Percentiles rank a stretch among this genome's conserved stretches.
phyloP scores from a whole-genome alignment of 441 rosid species.

The Syzygium syzygioides region DNA sequence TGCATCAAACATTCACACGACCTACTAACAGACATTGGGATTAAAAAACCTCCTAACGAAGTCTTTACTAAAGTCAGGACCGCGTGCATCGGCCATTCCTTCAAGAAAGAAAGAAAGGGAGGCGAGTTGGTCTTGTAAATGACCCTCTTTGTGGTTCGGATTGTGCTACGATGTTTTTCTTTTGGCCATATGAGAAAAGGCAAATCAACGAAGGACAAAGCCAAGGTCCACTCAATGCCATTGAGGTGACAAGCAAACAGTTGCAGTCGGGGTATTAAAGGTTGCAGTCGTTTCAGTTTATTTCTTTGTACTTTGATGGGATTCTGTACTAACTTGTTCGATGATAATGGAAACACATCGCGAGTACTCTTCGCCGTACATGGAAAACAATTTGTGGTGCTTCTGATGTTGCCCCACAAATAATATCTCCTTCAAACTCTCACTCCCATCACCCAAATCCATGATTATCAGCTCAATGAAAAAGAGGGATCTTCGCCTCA shows the following conservation, averaged over 20 bases:
- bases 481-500: neutral
- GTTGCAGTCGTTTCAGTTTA: too few species aligned
- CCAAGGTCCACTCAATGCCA: neutral
- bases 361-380: neutral
- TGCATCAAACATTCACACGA: too few species aligned
- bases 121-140: neutral
- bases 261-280: neutral
- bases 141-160: neutral
- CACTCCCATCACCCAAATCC: neutral
- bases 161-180: neutral
- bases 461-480: neutral
- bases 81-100: too few species aligned
- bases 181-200: rapidly evolving
- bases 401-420: neutral
- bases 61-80: too few species aligned
- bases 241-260: too few species aligned
- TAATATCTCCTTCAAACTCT: neutral
- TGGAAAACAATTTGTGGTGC: neutral
- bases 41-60: too few species aligned
- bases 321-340: neutral
- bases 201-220: neutral
- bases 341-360: neutral
- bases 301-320: neutral
- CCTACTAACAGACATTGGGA: neutral
- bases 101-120: too few species aligned